These are phyloP conservation scores for Lagerstroemia speciosa DNA, from an alignment of 345 rosid species.

Conservation along the genomic window DNA sequence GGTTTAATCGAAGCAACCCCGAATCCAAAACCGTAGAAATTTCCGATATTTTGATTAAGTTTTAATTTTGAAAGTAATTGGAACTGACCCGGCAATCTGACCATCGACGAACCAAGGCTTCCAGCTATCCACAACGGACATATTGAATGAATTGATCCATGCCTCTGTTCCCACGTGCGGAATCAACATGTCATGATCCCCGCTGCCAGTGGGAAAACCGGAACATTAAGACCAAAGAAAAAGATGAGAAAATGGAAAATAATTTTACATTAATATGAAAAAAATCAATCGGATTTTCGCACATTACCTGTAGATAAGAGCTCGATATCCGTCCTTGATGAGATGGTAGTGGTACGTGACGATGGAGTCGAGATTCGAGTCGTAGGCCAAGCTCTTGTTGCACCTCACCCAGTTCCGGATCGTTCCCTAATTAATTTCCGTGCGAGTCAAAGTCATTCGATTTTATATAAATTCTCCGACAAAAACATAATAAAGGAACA, in stretches of 20 bases:
- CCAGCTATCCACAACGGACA: conserved; percentile 17
- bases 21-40: not conserved
- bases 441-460: not conserved
- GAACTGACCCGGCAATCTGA: conserved; percentile 30
- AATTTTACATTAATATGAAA: not conserved
- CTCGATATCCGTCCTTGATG: conserved; percentile 17
- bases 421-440: conserved; percentile 12
- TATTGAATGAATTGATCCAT: conserved; percentile 22
- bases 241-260: not conserved
- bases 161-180: conserved; percentile 22
- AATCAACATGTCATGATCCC: conserved; percentile 24
- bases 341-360: conserved; percentile 18
- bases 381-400: conserved; percentile 16
- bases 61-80: no score
- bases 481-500: no score
- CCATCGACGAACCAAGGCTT: conserved; percentile 34
- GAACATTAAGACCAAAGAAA: not conserved
- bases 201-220: conserved; percentile 8
- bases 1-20: no score
- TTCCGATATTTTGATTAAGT: not conserved
- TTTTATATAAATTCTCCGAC: no score
- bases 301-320: conserved; percentile 23
- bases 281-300: no score
- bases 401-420: conserved; percentile 21
- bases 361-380: conserved; percentile 5